Conservation (phyloP, 371 early-diverging fungal species). For the Mortierella sp. region DNA sequence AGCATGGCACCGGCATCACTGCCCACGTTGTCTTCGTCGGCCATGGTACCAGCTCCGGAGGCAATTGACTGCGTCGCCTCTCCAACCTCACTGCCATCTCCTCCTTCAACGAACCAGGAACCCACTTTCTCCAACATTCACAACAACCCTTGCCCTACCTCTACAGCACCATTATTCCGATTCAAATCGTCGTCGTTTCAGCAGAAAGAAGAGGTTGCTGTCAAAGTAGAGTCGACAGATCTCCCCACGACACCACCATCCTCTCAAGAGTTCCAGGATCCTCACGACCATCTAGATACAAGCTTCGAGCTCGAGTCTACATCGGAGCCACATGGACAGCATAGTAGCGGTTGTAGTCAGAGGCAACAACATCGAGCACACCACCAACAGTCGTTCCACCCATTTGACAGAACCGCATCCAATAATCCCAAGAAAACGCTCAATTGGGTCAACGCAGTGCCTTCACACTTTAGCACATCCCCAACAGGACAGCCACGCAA, state of each 20-base stretch:
- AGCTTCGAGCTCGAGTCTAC: background rate
- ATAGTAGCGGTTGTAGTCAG: background rate
- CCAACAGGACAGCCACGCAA: constrained; percentile 61
- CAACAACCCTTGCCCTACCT: background rate
- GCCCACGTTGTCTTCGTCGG: background rate
- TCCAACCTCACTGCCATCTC: background rate
- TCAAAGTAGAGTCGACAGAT: constrained; percentile 17
- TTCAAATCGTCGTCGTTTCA: constrained; percentile 10
- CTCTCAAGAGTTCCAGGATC: constrained; percentile 27
- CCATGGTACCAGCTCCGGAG: background rate
- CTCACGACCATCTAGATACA: background rate
- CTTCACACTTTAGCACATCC: constrained; percentile 48
- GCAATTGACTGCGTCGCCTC: background rate
- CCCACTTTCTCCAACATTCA: background rate
- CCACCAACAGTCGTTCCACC: constrained; percentile 21
- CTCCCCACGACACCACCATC: constrained; percentile 40
- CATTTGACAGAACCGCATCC: constrained; percentile 25
- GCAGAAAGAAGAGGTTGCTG: constrained; percentile 25
- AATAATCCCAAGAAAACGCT: constrained; percentile 48
- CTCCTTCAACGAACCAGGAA: constrained; percentile 7
- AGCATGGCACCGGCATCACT: background rate
- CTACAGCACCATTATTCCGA: background rate
- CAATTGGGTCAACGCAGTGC: constrained; percentile 56
- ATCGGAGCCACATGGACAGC: constrained; percentile 3
- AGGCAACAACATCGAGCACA: constrained; percentile 10